A percentile compares a stretch with the other conserved stretches of the same genome.
Conservation (phyloP, 2,329 filamentous ascomycete genomes). For the Neobulgaria alba region DNA sequence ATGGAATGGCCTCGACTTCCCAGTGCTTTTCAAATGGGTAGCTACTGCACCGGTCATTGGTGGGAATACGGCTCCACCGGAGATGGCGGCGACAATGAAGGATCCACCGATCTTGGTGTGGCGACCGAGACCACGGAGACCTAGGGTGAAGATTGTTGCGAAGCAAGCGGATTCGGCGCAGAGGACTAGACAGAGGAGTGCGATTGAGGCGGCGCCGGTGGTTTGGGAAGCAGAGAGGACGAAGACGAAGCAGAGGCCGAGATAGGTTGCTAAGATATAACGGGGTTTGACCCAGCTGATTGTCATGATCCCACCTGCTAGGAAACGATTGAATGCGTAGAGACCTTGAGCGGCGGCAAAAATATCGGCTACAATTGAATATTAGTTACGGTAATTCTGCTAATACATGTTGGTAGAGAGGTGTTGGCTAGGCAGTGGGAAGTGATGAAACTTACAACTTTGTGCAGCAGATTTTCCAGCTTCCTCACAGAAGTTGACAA, state of each 20-base stretch:
- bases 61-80: slow-evolving; percentile 66
- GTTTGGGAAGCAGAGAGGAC: slow-evolving; percentile 30
- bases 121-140: slow-evolving; percentile 66
- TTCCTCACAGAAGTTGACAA: slow-evolving; percentile 63
- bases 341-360: slow-evolving; percentile 56
- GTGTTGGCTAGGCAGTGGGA: too few species aligned
- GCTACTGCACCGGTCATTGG: slow-evolving; percentile 56
- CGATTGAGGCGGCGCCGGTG: slow-evolving; percentile 38
- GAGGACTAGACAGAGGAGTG: slow-evolving; percentile 60
- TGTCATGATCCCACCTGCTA: slow-evolving; percentile 58
- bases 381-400: too few species aligned
- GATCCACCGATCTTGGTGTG: slow-evolving; percentile 71
- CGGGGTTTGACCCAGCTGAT: slow-evolving; percentile 49
- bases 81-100: slow-evolving; percentile 61
- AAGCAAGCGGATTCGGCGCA: slow-evolving; percentile 78
- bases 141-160: slow-evolving; percentile 72
- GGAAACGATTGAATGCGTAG: slow-evolving; percentile 66
- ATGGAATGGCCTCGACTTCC: slow-evolving; percentile 26
- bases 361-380: slow-evolving; percentile 41
- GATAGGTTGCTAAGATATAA: slow-evolving; percentile 57
- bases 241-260: slow-evolving; percentile 58
- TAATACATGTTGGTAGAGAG: too few species aligned
- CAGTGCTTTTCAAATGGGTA: slow-evolving; percentile 3
- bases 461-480: slow-evolving; percentile 40
- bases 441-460: slow-evolving; percentile 10